Percentiles rank a stretch among this genome's conserved stretches.
Conservation (phyloP, 2,329 filamentous ascomycete genomes). For the Colletotrichum sp. region DNA sequence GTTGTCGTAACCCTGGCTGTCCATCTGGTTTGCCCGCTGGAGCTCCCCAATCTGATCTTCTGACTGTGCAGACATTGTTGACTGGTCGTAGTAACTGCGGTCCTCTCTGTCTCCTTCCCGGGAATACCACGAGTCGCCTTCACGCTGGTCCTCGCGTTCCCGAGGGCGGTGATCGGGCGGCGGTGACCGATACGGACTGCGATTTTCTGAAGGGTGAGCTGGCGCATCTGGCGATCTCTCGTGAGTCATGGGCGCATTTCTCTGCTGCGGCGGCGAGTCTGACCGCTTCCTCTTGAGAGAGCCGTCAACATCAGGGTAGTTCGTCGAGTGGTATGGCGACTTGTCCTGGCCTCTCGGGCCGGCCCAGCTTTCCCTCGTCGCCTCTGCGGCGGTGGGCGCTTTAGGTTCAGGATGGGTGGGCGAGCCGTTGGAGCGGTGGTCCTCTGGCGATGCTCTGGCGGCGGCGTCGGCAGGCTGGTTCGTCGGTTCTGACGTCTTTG, state of each 20-base stretch:
- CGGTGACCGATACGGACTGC: slow-evolving; percentile 47
- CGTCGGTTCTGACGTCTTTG: slow-evolving; percentile 43
- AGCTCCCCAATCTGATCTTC: slow-evolving; percentile 57
- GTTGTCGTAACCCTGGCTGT: slow-evolving; percentile 53
- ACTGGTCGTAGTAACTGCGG: slow-evolving; percentile 51
- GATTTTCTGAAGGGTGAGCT: slow-evolving; percentile 38
- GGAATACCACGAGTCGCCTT: slow-evolving; percentile 55
- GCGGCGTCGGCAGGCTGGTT: slow-evolving; percentile 36
- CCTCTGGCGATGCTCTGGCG: slow-evolving; percentile 32
- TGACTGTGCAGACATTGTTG: slow-evolving; percentile 48
- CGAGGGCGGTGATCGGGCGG: slow-evolving; percentile 51
- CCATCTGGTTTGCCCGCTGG: slow-evolving; percentile 50
- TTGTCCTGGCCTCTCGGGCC: slow-evolving; percentile 44
- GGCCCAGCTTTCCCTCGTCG: slow-evolving; percentile 46
- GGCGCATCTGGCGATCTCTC: slow-evolving; percentile 40
- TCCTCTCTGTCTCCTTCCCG: slow-evolving; percentile 53
- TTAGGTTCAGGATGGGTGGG: slow-evolving; percentile 24
- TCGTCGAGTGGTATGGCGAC: slow-evolving; percentile 42
- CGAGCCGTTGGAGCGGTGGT: slow-evolving; percentile 30
- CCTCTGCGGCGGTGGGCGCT: slow-evolving; percentile 28
- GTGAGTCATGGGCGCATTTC: slow-evolving; percentile 35
- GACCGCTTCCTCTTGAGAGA: slow-evolving; percentile 75
- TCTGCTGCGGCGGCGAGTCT: slow-evolving; percentile 56
- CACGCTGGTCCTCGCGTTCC: slow-evolving; percentile 45
- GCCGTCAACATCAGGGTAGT: slow-evolving; percentile 50